These are phyloP conservation scores for Fusarium brachygibbosum DNA, from an alignment of 2,329 filamentous ascomycete genomes.

Conservation along the genomic window DNA sequence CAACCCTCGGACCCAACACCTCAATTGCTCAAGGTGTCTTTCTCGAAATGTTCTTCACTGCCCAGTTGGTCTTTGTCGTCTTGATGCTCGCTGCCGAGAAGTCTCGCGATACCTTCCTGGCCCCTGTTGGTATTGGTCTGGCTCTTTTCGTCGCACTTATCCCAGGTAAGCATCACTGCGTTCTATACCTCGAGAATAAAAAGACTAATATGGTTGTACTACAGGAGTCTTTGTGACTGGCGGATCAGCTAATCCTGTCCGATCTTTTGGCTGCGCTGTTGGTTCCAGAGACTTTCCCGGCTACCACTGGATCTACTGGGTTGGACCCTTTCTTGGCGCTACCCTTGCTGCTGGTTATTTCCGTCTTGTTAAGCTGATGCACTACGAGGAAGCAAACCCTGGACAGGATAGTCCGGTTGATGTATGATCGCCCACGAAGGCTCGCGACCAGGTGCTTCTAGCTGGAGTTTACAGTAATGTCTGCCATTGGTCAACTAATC, in stretches of 20 bases:
- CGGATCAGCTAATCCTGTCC: constrained; percentile 60
- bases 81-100: constrained; percentile 78
- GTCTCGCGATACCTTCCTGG: constrained; percentile 76
- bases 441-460: too few species aligned
- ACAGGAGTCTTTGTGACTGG: constrained; percentile 53
- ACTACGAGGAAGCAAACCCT: constrained; percentile 62
- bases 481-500: background rate
- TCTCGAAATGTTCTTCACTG: constrained; percentile 73
- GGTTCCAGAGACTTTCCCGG: constrained; percentile 54
- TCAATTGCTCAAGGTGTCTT: constrained; percentile 69
- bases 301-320: constrained; percentile 66
- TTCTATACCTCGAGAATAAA: constrained; percentile 26
- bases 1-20: constrained; percentile 61
- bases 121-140: constrained; percentile 77
- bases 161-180: constrained; percentile 27
- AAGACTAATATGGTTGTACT: constrained; percentile 43
- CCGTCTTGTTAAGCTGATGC: constrained; percentile 60
- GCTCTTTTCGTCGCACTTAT: constrained; percentile 71
- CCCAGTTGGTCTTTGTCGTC: constrained; percentile 71
- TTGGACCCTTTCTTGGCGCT: constrained; percentile 63
- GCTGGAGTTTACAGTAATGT: too few species aligned
- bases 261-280: constrained; percentile 62
- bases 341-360: constrained; percentile 62
- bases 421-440: background rate
- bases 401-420: constrained; percentile 52